Evolutionary conservation across 1,284 basidiomycete species (phyloP).

Genomic region (Tylopilus sp.): DNA sequence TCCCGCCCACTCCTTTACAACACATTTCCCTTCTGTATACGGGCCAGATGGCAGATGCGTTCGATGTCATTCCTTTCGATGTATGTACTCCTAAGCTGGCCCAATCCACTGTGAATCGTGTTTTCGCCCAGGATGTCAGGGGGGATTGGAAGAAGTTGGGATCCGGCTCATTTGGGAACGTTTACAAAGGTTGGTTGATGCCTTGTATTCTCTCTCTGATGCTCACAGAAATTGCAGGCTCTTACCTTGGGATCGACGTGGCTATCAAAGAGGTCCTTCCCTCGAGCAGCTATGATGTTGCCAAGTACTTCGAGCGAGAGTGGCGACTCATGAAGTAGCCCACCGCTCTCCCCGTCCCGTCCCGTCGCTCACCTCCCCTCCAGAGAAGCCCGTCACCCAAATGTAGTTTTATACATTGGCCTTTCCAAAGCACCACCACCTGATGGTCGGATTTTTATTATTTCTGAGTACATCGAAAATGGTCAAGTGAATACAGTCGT

Average conservation of each 20-base stretch:
- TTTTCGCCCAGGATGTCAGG: conserved; percentile 67
- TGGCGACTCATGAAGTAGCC: conserved; percentile 88
- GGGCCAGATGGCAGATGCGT: conserved; percentile 51
- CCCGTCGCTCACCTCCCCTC: conserved; percentile 8
- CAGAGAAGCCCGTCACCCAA: conserved; percentile 83
- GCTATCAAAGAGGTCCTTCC: conserved; percentile 95
- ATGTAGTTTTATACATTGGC: conserved; percentile 93
- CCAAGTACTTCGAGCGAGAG: conserved; percentile 97
- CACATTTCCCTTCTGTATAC: not conserved
- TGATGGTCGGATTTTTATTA: conserved; percentile 83
- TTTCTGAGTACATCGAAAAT: conserved; percentile 86
- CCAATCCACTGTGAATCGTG: conserved; percentile 5
- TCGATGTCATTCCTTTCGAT: conserved; percentile 79
- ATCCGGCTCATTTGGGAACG: conserved; percentile 89
- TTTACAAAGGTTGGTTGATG: conserved; percentile 69
- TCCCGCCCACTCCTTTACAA: not conserved
- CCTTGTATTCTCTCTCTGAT: not conserved
- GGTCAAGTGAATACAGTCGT: conserved; percentile 35
- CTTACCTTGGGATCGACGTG: conserved; percentile 91
- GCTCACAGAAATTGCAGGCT: conserved; percentile 46
- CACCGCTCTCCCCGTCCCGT: not conserved
- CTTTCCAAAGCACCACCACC: conserved; percentile 82
- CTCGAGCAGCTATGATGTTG: conserved; percentile 85
- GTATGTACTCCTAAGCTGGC: conserved; percentile 38
- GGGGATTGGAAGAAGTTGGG: conserved; percentile 87